phyloP scores from a whole-genome alignment of 164 flowering plant genomes.

The Piper betle region DNA sequence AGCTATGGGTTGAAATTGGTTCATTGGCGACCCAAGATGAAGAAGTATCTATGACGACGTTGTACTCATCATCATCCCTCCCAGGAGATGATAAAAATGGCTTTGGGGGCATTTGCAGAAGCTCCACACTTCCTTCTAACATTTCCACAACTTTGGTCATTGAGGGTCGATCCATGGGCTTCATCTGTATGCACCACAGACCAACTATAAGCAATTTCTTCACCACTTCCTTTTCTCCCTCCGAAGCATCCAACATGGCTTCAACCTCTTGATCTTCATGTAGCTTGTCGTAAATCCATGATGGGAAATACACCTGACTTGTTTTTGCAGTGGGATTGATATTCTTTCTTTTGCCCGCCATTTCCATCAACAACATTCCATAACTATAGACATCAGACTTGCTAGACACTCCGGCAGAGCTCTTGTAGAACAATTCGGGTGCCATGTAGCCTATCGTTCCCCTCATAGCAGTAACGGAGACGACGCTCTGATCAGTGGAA shows the following conservation, averaged over 20 bases:
- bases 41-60: no score
- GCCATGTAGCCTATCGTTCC: constrained; percentile 8
- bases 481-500: background rate
- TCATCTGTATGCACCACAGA: constrained; percentile 7
- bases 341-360: constrained; percentile 1
- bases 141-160: constrained; percentile 7
- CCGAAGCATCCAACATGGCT: background rate
- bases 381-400: constrained; percentile 7
- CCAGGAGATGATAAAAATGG: no score
- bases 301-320: background rate
- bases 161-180: constrained; percentile 6
- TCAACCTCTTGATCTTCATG: background rate
- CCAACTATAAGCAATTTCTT: constrained; percentile 5
- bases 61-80: no score
- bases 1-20: no score
- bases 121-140: constrained; percentile 3
- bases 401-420: background rate
- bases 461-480: background rate
- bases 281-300: constrained; percentile 1
- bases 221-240: constrained; percentile 3
- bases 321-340: background rate
- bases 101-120: no score
- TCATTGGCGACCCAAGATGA: no score
- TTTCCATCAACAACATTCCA: constrained; percentile 4
- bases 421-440: constrained; percentile 1